A percentile compares a stretch with the other conserved stretches of the same genome.
phyloP scores from a whole-genome alignment of 2,329 filamentous ascomycete species.

The Metarhizium humberi region DNA sequence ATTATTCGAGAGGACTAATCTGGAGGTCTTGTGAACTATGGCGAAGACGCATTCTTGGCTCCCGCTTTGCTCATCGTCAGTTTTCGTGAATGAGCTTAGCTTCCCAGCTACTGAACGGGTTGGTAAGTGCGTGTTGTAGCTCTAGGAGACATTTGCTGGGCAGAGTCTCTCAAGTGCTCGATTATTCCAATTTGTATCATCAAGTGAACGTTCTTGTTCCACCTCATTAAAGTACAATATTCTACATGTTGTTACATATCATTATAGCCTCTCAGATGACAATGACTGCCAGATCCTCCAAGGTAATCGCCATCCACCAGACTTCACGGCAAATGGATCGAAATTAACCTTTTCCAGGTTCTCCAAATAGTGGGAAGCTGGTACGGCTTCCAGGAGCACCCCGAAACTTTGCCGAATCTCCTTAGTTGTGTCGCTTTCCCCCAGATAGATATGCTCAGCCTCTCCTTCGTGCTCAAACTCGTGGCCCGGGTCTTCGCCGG shows the following conservation, averaged over 20 bases:
- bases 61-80: too few relatives aligned
- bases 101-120: too few relatives aligned
- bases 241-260: slow-evolving; percentile 1
- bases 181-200: not conserved
- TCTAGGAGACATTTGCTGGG: not conserved
- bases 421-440: slow-evolving; percentile 25
- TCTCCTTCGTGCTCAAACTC: slow-evolving; percentile 83
- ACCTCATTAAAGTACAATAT: not conserved
- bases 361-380: slow-evolving; percentile 70
- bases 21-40: too few relatives aligned
- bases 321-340: slow-evolving; percentile 62
- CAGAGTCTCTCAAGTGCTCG: too few relatives aligned
- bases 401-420: slow-evolving; percentile 59
- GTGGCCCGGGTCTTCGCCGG: slow-evolving; percentile 67
- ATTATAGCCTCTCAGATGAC: slow-evolving; percentile 38
- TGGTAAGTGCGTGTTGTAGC: too few relatives aligned
- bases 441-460: slow-evolving; percentile 49
- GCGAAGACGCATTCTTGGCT: too few relatives aligned
- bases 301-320: slow-evolving; percentile 67
- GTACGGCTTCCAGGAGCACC: slow-evolving; percentile 70
- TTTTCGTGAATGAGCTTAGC: too few relatives aligned
- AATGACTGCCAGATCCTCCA: slow-evolving; percentile 57
- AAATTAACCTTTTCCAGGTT: slow-evolving; percentile 75
- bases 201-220: not conserved
- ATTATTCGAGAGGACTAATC: too few relatives aligned